Base-by-base conservation (phyloP, 2,329 filamentous ascomycete genomes). In the Calonectria fujianensis region DNA sequence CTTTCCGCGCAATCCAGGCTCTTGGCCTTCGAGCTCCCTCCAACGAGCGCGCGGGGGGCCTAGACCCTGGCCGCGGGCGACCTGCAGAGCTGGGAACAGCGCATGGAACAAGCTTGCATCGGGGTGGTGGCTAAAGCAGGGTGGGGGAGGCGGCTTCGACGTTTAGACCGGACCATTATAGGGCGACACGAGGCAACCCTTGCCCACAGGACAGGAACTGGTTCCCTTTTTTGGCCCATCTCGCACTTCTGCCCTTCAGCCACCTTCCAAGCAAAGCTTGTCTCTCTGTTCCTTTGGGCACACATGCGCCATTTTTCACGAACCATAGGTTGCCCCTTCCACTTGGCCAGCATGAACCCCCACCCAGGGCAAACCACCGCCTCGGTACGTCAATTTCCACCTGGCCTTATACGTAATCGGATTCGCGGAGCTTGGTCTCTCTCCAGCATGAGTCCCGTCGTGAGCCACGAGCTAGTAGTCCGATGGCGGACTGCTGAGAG, bases 331-430 rank as follows among this genome's bases (percentile, higher is more conserved):
- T 45, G 24, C 41, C 41, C 9, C 27, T 29, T 10, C 27, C 27
- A n/a, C 29, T 31, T 11, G n/a, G 48, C 50, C 50, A 27, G 64
- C 64, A 51, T 70, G 51, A 63, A 64, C 65, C 71, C 71, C 71
- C 71, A 69, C 71, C 37, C 52, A 35, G 27, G 32, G 61, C 65
- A 63, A 69, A 72, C 70, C 63, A 57, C 64, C 63, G 39, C 29
- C 51, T 51, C 48, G 59, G 66, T 73, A 64, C 65, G 45, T 66
- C 50, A 50, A 66, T 69, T 61, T 66, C 52, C 71, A 66, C 41
- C n/a, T 65, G 65, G 39, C 16, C 63, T 61, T 59, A 76, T 80
- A 80, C 79, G 77, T 80, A 80, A 80, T 80, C 64, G 39, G 65
- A 75, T 74, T 78, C 68, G 69, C 79, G 73, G 64, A 74, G 50